Conservation (phyloP, 768 basidiomycete species). For the Suillus variegatus region DNA sequence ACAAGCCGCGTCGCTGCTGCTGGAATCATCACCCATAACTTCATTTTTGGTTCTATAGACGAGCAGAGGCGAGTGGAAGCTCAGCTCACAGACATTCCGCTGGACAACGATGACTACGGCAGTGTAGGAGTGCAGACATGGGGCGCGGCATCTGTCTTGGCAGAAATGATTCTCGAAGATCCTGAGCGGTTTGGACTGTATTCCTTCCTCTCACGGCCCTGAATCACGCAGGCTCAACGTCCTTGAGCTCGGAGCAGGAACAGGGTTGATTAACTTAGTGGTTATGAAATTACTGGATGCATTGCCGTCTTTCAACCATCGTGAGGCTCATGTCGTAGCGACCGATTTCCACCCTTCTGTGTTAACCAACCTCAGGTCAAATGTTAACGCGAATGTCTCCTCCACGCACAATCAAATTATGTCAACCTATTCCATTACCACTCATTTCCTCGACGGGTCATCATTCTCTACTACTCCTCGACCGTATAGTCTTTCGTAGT, state of each 20-base stretch:
- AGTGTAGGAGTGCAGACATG: constrained; percentile 88
- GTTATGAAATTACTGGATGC: constrained; percentile 34
- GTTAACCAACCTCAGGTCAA: constrained; percentile 47
- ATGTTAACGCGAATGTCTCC: constrained; percentile 41
- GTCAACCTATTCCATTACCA: constrained; percentile 21
- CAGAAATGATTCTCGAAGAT: constrained; percentile 65
- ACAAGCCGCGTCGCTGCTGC: constrained; percentile 59
- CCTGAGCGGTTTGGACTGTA: constrained; percentile 53
- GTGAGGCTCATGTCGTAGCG: constrained; percentile 34
- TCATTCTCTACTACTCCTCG: constrained; percentile 17
- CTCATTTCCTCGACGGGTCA: constrained; percentile 43
- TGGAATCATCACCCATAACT: constrained; percentile 54
- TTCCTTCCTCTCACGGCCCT: not conserved
- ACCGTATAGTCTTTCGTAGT: constrained; percentile 27
- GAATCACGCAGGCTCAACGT: constrained; percentile 32
- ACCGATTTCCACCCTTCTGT: constrained; percentile 53
- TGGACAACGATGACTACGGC: constrained; percentile 67
- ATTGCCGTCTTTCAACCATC: not conserved
- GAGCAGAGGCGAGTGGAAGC: constrained; percentile 33
- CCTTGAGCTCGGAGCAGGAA: constrained; percentile 60
- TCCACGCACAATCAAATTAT: not conserved
- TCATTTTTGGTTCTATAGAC: constrained; percentile 40
- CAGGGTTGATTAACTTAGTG: constrained; percentile 51
- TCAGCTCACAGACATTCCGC: constrained; percentile 63
- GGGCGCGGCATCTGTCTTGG: constrained; percentile 82